These are phyloP conservation scores for Zopfochytrium polystomum DNA, from an alignment of 371 early-diverging fungal species.

Conservation along the genomic window DNA sequence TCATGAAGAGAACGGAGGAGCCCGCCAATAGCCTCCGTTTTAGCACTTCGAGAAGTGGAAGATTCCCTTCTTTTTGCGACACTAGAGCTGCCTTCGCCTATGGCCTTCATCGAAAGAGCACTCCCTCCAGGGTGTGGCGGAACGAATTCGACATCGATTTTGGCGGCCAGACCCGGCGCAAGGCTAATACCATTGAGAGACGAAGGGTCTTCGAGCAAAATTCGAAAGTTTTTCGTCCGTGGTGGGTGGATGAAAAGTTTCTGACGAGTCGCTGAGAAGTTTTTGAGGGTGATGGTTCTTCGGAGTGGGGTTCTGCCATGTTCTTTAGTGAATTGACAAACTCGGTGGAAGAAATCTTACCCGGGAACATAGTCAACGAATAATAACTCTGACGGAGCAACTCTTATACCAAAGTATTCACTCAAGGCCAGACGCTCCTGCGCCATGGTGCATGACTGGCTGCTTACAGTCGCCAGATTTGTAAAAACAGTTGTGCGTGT, in stretches of 20 bases:
- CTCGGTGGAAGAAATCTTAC: conserved; percentile 1
- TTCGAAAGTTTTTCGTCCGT: conserved; percentile 21
- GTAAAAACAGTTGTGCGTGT: conserved; percentile 34
- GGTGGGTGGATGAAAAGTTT: conserved; percentile 14
- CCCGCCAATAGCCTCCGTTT: not conserved
- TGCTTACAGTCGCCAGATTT: conserved; percentile 27
- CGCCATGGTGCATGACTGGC: conserved; percentile 26
- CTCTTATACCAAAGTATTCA: conserved; percentile 28
- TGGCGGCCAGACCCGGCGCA: not conserved
- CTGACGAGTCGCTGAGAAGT: conserved; percentile 19
- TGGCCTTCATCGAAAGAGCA: not conserved
- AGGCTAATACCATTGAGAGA: not conserved
- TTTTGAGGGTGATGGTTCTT: conserved; percentile 19
- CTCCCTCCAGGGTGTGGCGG: not conserved
- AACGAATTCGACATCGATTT: not conserved
- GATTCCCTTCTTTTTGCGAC: not conserved
- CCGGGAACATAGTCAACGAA: conserved; percentile 33
- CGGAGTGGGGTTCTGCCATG: conserved; percentile 6
- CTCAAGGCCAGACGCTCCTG: conserved; percentile 16
- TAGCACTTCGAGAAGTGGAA: not conserved
- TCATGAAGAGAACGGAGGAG: not conserved
- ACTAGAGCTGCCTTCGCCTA: not conserved
- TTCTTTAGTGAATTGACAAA: not conserved
- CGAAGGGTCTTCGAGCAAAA: not conserved
- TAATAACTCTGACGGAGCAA: conserved; percentile 21